phyloP scores from a whole-genome alignment of 345 rosid genomes.

The Moricandia moricandioides region DNA sequence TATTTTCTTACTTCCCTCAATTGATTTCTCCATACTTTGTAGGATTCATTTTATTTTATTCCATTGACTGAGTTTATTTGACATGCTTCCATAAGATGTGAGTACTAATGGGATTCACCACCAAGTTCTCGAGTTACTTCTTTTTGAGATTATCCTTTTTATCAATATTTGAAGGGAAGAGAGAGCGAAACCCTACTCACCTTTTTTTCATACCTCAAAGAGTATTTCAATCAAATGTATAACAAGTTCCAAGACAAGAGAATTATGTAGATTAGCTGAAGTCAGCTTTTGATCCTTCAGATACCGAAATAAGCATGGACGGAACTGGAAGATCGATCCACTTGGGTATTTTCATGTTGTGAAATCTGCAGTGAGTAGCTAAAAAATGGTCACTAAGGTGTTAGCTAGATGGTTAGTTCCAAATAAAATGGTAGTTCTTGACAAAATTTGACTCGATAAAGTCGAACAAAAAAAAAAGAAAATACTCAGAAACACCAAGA shows the following conservation, averaged over 20 bases:
- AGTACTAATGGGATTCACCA: not conserved
- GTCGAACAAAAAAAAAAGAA: too few species aligned
- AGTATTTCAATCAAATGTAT: too few species aligned
- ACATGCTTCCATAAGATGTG: not conserved
- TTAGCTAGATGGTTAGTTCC: not conserved
- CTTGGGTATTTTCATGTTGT: not conserved
- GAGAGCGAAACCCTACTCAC: not conserved
- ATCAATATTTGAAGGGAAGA: not conserved
- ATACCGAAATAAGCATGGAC: too few species aligned
- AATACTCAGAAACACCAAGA: not conserved
- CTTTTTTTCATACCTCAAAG: not conserved
- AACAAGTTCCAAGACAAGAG: too few species aligned
- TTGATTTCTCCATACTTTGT: too few species aligned
- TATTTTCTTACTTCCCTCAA: too few species aligned
- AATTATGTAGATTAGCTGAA: too few species aligned
- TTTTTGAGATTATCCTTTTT: not conserved
- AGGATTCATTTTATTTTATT: not conserved
- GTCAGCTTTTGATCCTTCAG: too few species aligned
- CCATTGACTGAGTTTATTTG: not conserved
- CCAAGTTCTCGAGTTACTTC: not conserved
- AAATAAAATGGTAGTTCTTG: not conserved
- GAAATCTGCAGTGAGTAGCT: not conserved
- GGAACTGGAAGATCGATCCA: too few species aligned
- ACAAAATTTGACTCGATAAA: not conserved
- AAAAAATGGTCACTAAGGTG: not conserved